These are phyloP conservation scores for Microsporum audouinii DNA, from an alignment of 2,329 filamentous ascomycete species.

Conservation along the genomic window DNA sequence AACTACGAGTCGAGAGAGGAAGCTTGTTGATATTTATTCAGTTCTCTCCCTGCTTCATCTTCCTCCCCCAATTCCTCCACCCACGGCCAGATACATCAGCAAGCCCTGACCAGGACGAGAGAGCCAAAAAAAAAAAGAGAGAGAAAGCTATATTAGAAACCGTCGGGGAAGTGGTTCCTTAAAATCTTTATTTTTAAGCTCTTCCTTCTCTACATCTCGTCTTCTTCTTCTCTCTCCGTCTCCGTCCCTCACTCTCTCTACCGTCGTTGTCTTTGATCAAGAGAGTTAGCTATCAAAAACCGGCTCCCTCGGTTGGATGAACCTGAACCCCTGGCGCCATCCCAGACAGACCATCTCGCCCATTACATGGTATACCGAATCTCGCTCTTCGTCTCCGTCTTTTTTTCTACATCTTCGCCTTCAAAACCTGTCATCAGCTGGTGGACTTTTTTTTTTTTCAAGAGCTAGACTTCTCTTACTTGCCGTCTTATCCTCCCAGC, in stretches of 20 bases:
- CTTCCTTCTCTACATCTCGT: neutral
- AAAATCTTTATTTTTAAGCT: neutral
- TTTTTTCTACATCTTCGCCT: neutral
- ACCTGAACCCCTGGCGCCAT: neutral
- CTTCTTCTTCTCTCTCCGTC: neutral
- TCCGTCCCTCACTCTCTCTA: neutral
- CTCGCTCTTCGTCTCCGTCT: neutral
- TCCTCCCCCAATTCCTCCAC: neutral
- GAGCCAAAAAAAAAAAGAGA: neutral
- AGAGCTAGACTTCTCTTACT: neutral
- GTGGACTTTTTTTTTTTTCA: neutral
- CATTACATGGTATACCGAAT: neutral
- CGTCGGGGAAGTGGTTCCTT: neutral
- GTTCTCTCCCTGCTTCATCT: neutral
- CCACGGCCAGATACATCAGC: neutral
- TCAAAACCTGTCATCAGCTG: neutral
- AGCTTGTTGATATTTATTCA: neutral
- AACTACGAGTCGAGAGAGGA: too few relatives aligned
- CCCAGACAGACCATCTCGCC: neutral
- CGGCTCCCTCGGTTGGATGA: neutral
- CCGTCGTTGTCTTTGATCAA: neutral
- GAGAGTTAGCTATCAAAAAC: neutral
- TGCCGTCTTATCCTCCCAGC: neutral
- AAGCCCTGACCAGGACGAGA: neutral
- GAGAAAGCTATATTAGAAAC: neutral